Conservation (phyloP, 2,329 filamentous ascomycete species). For the Microdochium bolleyi region DNA sequence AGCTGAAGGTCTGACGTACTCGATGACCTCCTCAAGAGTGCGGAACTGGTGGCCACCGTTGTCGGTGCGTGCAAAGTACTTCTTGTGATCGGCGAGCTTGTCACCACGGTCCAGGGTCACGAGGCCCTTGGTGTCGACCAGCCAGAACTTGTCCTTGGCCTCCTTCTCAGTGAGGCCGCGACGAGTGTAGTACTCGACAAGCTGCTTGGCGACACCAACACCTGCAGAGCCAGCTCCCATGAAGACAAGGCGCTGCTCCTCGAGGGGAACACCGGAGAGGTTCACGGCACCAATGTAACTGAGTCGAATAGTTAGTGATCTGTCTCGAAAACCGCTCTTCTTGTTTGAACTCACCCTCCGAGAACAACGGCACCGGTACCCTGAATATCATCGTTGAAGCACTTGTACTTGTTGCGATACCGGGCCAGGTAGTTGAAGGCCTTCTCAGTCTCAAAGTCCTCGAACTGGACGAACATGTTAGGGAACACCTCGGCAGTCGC, state of each 20-base stretch:
- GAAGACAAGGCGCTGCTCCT: conserved; percentile 92
- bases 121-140: conserved; percentile 93
- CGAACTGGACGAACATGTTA: conserved; percentile 76
- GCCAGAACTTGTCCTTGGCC: conserved; percentile 88
- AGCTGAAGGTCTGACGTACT: conserved; percentile 90
- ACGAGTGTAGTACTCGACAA: conserved; percentile 93
- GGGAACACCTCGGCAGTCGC: conserved; percentile 70
- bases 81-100: conserved; percentile 84
- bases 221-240: conserved; percentile 92
- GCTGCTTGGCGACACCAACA: conserved; percentile 95
- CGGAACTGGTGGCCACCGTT: conserved; percentile 64
- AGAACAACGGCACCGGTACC: conserved; percentile 94
- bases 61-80: conserved; percentile 59
- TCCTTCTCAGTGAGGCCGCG: conserved; percentile 83
- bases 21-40: conserved; percentile 82
- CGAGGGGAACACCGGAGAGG: conserved; percentile 73
- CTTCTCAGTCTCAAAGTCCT: conserved; percentile 89
- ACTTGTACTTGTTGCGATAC: conserved; percentile 82
- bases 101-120: conserved; percentile 91
- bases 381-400: conserved; percentile 99
- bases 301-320: conserved; percentile 7
- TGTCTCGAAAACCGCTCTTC: not conserved
- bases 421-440: conserved; percentile 89
- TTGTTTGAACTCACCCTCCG: conserved; percentile 65
- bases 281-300: conserved; percentile 66